Evolutionary conservation across 768 basidiomycete species (phyloP).

Genomic region (Hemileccinum rubropunctum): DNA sequence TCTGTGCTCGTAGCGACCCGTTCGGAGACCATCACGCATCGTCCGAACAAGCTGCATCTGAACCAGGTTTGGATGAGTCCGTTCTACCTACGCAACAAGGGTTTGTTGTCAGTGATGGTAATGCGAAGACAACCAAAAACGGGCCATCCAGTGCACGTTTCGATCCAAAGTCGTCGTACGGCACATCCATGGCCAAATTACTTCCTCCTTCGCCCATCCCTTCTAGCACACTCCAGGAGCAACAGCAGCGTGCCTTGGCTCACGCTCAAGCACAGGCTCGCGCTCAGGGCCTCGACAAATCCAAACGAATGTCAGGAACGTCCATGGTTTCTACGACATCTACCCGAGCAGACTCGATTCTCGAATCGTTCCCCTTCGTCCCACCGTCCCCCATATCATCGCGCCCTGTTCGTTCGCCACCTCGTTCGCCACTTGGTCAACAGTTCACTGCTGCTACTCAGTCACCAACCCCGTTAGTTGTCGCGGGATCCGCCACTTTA

Average conservation of each 20-base stretch:
- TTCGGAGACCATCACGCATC: constrained; percentile 57
- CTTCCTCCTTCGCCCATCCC: constrained; percentile 44
- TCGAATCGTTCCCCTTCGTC: constrained; percentile 86
- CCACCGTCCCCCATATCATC: constrained; percentile 89
- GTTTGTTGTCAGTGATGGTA: constrained; percentile 57
- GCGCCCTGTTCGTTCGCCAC: constrained; percentile 69
- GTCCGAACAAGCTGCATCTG: constrained; percentile 18
- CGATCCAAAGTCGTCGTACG: constrained; percentile 45
- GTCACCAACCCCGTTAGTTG: constrained; percentile 3
- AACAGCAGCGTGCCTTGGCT: constrained; percentile 62
- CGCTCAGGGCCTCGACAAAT: constrained; percentile 46
- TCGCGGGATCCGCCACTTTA: background rate
- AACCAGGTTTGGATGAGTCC: constrained; percentile 39
- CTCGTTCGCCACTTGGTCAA: constrained; percentile 67
- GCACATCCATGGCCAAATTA: constrained; percentile 63
- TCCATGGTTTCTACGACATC: constrained; percentile 68
- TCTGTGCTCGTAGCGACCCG: constrained; percentile 43
- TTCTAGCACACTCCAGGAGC: constrained; percentile 50
- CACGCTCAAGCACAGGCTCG: constrained; percentile 60
- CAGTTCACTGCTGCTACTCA: constrained; percentile 42
- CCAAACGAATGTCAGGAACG: constrained; percentile 56
- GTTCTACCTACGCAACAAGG: constrained; percentile 51
- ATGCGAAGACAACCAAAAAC: constrained; percentile 66
- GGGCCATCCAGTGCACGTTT: constrained; percentile 40
- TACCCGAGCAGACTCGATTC: constrained; percentile 77